Conservation (phyloP, 768 basidiomycete genomes). For the Suillus tomentosus region DNA sequence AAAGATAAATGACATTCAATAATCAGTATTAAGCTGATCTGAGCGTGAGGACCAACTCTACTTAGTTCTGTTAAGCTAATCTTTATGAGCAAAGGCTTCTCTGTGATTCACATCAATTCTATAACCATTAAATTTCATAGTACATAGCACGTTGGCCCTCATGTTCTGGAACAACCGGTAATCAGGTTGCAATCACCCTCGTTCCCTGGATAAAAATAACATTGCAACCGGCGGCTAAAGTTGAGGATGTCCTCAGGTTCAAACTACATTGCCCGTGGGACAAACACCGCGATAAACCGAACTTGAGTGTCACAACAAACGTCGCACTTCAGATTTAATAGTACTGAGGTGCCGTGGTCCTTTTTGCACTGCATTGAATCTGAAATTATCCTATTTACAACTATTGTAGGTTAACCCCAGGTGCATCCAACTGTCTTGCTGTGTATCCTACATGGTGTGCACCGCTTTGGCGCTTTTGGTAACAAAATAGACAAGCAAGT, state of each 20-base stretch:
- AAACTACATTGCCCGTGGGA: not conserved
- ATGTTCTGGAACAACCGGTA: not conserved
- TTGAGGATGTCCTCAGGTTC: not conserved
- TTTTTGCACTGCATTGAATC: no score
- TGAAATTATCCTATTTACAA: no score
- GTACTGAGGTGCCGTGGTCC: not conserved
- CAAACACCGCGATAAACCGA: not conserved
- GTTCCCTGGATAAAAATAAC: not conserved
- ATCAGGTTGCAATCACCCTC: not conserved
- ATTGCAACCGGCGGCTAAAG: not conserved
- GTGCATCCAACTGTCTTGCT: no score
- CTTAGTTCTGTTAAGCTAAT: not conserved
- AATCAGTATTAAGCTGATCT: no score
- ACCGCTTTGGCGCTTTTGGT: slow-evolving; percentile 25
- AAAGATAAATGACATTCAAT: not conserved
- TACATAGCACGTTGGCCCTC: not conserved
- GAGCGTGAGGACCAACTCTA: not conserved
- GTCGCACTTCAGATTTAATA: not conserved
- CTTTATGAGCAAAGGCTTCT: not conserved
- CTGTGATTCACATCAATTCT: no score
- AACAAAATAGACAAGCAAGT: slow-evolving; percentile 10
- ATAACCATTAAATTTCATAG: no score
- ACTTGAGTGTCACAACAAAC: not conserved
- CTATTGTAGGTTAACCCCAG: no score
- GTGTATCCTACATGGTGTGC: slow-evolving; percentile 20